Evolutionary conservation across 1,284 basidiomycete species (phyloP).

Genomic region (Irpex lacteus): DNA sequence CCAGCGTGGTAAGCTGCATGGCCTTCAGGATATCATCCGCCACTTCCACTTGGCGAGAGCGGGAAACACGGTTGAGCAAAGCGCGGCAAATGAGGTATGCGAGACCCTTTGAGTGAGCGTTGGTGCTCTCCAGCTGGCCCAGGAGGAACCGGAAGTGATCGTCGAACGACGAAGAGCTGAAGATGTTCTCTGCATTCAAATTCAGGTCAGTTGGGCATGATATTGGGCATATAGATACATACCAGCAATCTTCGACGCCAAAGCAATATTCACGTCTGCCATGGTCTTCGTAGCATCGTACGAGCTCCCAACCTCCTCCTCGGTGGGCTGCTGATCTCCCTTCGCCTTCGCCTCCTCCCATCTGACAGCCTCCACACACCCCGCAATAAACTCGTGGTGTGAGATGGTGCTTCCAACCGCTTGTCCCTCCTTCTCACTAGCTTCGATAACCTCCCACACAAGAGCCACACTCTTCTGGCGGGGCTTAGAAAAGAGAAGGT

Average conservation of each 20-base stretch:
- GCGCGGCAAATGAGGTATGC: slow-evolving; percentile 58
- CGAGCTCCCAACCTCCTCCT: slow-evolving; percentile 14
- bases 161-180: slow-evolving; percentile 42
- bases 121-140: slow-evolving; percentile 43
- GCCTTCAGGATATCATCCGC: slow-evolving; percentile 47
- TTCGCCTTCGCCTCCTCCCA: slow-evolving; percentile 27
- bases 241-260: slow-evolving; percentile 67
- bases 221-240: slow-evolving; percentile 22
- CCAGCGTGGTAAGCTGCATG: slow-evolving; percentile 43
- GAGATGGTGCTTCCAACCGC: slow-evolving; percentile 15
- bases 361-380: slow-evolving; percentile 43
- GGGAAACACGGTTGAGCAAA: slow-evolving; percentile 51
- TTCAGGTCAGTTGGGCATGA: not conserved
- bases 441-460: slow-evolving; percentile 62
- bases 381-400: slow-evolving; percentile 43
- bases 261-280: slow-evolving; percentile 45
- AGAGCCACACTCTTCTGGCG: slow-evolving; percentile 58
- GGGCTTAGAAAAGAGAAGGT: slow-evolving; percentile 70
- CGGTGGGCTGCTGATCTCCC: slow-evolving; percentile 24
- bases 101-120: slow-evolving; percentile 53
- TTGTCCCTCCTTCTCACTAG: slow-evolving; percentile 23
- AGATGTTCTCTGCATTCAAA: slow-evolving; percentile 52
- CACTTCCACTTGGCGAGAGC: slow-evolving; percentile 52
- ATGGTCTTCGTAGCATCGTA: slow-evolving; percentile 41
- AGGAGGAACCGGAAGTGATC: slow-evolving; percentile 43